Conservation (phyloP, 1,284 basidiomycete genomes). For the Pascua sp. region DNA sequence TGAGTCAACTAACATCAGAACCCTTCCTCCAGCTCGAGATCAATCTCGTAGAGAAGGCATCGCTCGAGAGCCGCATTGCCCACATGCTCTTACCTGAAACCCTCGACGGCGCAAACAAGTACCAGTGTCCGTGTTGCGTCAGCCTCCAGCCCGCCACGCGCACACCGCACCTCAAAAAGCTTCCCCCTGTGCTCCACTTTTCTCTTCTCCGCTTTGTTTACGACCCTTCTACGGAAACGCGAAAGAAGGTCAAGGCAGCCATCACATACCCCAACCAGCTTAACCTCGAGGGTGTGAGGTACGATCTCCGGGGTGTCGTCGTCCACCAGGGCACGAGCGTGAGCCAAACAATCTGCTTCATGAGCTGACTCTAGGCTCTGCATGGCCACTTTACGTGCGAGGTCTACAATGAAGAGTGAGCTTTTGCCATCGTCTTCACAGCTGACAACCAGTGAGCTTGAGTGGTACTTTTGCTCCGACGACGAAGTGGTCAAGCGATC, state of each 20-base stretch:
- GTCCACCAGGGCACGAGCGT: constrained; percentile 68
- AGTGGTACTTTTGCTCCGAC: constrained; percentile 91
- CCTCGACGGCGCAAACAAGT: constrained; percentile 79
- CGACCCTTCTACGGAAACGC: constrained; percentile 67
- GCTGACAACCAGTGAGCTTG: constrained; percentile 54
- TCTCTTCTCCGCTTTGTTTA: constrained; percentile 85
- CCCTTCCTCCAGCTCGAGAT: constrained; percentile 80
- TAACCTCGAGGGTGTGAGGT: constrained; percentile 50
- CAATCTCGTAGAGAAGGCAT: constrained; percentile 69
- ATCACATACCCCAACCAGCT: constrained; percentile 76
- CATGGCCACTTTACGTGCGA: constrained; percentile 90
- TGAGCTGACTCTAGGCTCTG: constrained; percentile 61
- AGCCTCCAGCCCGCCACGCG: constrained; percentile 70
- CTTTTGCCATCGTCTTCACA: background rate
- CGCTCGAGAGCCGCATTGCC: constrained; percentile 66
- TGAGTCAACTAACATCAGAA: constrained; percentile 9
- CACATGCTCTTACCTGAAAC: constrained; percentile 63
- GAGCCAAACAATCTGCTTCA: constrained; percentile 11
- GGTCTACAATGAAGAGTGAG: constrained; percentile 71
- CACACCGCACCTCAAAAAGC: constrained; percentile 61
- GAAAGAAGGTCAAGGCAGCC: constrained; percentile 75
- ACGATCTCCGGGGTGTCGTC: constrained; percentile 76
- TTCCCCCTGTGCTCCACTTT: constrained; percentile 81
- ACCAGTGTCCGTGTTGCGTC: constrained; percentile 69
- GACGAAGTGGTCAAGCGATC: constrained; percentile 51